Percentiles rank a stretch among this genome's conserved stretches.
Evolutionary conservation across 1,139 yeast species (phyloP).

Genomic region (Pichia cactophila): DNA sequence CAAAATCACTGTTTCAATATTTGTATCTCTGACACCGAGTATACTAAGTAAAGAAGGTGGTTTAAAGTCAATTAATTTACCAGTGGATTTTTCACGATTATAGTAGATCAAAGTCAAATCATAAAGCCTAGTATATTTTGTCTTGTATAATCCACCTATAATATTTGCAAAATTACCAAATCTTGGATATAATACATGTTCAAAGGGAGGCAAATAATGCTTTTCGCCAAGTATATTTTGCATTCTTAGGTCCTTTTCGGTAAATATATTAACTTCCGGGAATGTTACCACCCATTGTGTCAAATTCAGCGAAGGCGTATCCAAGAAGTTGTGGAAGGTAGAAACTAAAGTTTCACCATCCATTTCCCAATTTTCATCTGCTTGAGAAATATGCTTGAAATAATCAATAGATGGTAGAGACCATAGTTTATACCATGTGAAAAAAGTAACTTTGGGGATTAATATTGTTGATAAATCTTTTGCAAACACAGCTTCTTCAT

Average conservation of each 20-base stretch:
- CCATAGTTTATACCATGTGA: conserved; percentile 60
- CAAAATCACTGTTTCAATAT: conserved; percentile 34
- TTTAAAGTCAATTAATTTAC: conserved; percentile 15
- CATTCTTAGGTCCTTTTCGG: conserved; percentile 36
- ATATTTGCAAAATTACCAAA: conserved; percentile 46
- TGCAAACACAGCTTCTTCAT: conserved; percentile 17
- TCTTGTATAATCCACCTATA: conserved; percentile 37
- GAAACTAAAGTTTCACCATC: conserved; percentile 29
- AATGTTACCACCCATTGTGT: conserved; percentile 49
- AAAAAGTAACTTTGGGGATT: conserved; percentile 42
- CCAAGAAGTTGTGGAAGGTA: conserved; percentile 18
- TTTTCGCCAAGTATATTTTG: conserved; percentile 46
- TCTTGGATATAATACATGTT: conserved; percentile 59
- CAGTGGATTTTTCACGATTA: conserved; percentile 12
- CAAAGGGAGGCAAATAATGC: conserved; percentile 45
- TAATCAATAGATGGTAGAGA: conserved; percentile 41
- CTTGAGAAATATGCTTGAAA: conserved; percentile 36
- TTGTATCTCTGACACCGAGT: conserved; percentile 35
- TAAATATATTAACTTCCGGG: conserved; percentile 68
- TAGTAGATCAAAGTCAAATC: conserved; percentile 48
- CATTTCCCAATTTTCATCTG: conserved; percentile 62
- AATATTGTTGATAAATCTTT: conserved; percentile 24
- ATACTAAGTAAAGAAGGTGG: conserved; percentile 53
- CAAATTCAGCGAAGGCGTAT: conserved; percentile 21
- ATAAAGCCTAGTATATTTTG: conserved; percentile 38